Evolutionary conservation across 1,284 basidiomycete species (phyloP).

Genomic region (Cryptococcus floricola): DNA sequence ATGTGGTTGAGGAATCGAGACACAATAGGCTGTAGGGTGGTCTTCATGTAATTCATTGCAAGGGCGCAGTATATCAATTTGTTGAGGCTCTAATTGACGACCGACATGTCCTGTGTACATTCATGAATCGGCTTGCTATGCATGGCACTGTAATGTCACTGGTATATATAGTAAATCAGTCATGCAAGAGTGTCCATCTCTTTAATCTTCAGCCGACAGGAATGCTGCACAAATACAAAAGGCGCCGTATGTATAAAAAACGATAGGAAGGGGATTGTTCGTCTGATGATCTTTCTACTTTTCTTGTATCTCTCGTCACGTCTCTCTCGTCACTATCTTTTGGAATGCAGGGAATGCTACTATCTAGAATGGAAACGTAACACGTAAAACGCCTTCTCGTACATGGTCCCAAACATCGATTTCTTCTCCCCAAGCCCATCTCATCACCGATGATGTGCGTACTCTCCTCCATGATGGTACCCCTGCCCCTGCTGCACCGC

Average conservation of each 20-base stretch:
- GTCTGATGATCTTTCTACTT: not conserved
- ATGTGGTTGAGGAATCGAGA: no score
- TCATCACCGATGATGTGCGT: conserved; percentile 1
- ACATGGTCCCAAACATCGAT: not conserved
- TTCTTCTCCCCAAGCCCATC: not conserved
- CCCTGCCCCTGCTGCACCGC: conserved; percentile 1
- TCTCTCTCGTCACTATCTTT: not conserved
- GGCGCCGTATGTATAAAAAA: not conserved
- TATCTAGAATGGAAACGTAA: not conserved
- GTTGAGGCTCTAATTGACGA: no score
- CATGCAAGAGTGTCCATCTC: conserved; percentile 3
- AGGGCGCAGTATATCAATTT: no score
- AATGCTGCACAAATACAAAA: conserved; percentile 1
- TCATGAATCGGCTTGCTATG: no score
- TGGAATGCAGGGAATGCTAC: not conserved
- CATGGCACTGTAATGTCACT: no score
- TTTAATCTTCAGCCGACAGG: not conserved
- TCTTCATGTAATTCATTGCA: no score
- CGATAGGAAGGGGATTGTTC: not conserved
- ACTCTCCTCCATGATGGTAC: not conserved
- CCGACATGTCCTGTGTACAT: no score
- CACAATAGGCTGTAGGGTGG: no score
- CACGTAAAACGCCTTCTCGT: not conserved
- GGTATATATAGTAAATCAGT: not conserved
- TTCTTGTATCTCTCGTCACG: not conserved